Evolutionary conservation across 163 green algal genomes (phyloP), one percentile per base, ranked within the genome.

Genomic region (Picocystis sp.): DNA sequence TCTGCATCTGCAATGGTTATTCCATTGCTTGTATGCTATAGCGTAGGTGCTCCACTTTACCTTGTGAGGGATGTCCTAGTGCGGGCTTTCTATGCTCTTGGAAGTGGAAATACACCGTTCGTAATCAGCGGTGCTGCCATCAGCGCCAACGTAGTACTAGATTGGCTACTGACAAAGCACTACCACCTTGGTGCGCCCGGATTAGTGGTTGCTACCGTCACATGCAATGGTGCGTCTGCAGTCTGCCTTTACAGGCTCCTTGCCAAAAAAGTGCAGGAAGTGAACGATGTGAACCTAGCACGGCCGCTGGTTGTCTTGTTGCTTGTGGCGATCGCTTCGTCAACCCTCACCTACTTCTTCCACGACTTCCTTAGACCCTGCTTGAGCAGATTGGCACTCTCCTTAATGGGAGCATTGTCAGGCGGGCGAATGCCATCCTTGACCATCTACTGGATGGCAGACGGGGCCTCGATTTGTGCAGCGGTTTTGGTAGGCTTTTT

Each of bases 61-160:
- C 35, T 72, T 11, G 48, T 25, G 1, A 43, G 64, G n/a, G 64
- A 72, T 33, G 63, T 72, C 6, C 24, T 65, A 21, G 64, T 72
- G 10, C 44, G 64, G 5, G 64, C 57, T 12, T 72, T 72, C 45
- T 72, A 72, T 50, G 66, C 50, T 41, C 50, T 44, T 6, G 50
- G 50, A 41, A 42, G 45, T 10, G 50, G 14, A 22, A 2, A 10
- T 3, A 46, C 50, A 8, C 50, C 50, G 14, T 19, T 22, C 15
- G 22, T 22, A 22, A 6, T 56, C 22, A 35, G n/a, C 10, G 17
- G 44, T n/a, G 50, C 22, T 2, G 24, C 24, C 6, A 42, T 56
- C 12, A 42, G 17, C 11, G 35, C 45, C 11, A 56, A 56, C 24
- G 22, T 22, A 17, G 50, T 45, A 10, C 9, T 56, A 14, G 50